These are phyloP conservation scores for Neofusicoccum cordaticola DNA, from an alignment of 2,329 filamentous ascomycete species.

Conservation along the genomic window DNA sequence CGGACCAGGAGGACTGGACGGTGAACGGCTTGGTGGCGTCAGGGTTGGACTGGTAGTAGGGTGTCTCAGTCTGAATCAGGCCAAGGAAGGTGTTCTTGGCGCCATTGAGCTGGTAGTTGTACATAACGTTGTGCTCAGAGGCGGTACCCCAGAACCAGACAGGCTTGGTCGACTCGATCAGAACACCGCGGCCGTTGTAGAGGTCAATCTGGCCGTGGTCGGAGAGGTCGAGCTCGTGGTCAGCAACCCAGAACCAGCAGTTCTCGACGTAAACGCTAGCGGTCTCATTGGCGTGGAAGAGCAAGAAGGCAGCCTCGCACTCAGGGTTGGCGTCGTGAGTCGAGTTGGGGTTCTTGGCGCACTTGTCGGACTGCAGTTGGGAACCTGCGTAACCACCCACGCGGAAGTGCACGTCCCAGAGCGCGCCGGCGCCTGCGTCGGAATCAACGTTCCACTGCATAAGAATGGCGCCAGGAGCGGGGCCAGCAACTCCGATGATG, in stretches of 20 bases:
- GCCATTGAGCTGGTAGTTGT: slow-evolving; percentile 65
- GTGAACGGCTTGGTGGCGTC: slow-evolving; percentile 58
- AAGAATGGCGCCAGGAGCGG: slow-evolving; percentile 82
- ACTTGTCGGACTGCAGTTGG: slow-evolving; percentile 73
- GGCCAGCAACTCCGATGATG: slow-evolving; percentile 78
- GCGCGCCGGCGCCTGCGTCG: slow-evolving; percentile 65
- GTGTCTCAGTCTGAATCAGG: slow-evolving; percentile 66
- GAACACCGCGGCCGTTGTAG: slow-evolving; percentile 82
- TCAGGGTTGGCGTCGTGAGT: slow-evolving; percentile 59
- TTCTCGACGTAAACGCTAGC: slow-evolving; percentile 80
- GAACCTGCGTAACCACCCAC: slow-evolving; percentile 86
- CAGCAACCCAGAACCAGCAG: slow-evolving; percentile 84
- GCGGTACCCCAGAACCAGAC: slow-evolving; percentile 72
- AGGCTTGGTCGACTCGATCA: slow-evolving; percentile 72
- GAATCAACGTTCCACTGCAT: slow-evolving; percentile 87
- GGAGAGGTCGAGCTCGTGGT: slow-evolving; percentile 77
- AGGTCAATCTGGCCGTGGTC: slow-evolving; percentile 76
- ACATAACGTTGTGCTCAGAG: slow-evolving; percentile 65
- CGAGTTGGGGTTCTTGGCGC: slow-evolving; percentile 69
- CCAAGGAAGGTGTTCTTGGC: slow-evolving; percentile 63
- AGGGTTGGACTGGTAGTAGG: slow-evolving; percentile 69
- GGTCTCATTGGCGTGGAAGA: slow-evolving; percentile 55
- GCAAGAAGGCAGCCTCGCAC: slow-evolving; percentile 71
- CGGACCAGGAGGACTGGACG: slow-evolving; percentile 41
- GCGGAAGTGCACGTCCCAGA: slow-evolving; percentile 97